Base-by-base conservation (phyloP, 2,329 filamentous ascomycete genomes). In the Beauveria sp. region DNA sequence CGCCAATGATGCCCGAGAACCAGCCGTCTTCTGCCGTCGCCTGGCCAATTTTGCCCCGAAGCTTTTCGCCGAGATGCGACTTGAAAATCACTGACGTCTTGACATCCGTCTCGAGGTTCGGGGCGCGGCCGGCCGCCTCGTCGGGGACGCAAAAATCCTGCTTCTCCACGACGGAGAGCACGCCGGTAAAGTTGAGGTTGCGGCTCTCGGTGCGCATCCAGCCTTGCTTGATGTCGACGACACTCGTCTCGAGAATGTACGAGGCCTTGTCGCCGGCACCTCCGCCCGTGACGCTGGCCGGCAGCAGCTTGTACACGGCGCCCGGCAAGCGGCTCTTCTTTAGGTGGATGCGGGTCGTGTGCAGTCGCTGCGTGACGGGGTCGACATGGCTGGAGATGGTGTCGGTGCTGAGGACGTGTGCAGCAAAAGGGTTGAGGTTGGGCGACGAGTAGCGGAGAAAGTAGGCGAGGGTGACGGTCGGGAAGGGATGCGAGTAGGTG, bases 391-490 rank as follows among this genome's bases (percentile, higher is more conserved):
- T 88, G 54, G 85, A 84, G 73, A 95, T 90, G 69, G 89, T 91
- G 74, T 95, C 90, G 74, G 89, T 92, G 71, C 88, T 91, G 68
- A 92, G 79, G 59, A 95, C 90, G 77, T 95, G 90, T 65, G 84
- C 86, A 66, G 87, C 88, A 77, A 93, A 93, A 7, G 90, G 90
- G 71, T 93, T 95, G 66, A 84, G 77, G 66, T 84, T 79, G 34
- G 83, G 82, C 5, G 82, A 85, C 63, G 89, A 91, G 76, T 95
- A 95, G 66, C 90, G 89, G 55, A 95, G 87, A 77, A 93, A 95
- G 82, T 91, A 95, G 77, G 90, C 90, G 74, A 95, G 87, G 54
- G 90, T 91, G 65, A 95, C 90, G 73, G 90, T 90, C 65, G 89
- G 87, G 78, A 93, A 93, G 54, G 89, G 88, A 75, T 93, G 91